phyloP scores from a whole-genome alignment of 108 stramenopile species.

The Skeletonema potamos region DNA sequence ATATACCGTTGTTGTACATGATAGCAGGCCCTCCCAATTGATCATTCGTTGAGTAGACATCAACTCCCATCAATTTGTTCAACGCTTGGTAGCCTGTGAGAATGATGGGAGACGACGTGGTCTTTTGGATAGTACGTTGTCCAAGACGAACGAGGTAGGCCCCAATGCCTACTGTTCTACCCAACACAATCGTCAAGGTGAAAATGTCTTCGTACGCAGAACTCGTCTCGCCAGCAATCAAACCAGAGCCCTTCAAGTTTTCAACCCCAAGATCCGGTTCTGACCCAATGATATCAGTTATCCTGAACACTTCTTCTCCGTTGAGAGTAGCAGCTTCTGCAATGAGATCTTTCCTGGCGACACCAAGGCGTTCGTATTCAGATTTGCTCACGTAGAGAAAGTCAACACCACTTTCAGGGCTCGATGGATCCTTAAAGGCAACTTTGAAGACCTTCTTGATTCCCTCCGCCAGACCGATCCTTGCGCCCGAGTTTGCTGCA shows the following conservation, averaged over 20 bases:
- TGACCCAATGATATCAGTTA: slow-evolving; percentile 94
- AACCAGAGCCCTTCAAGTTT: slow-evolving; percentile 96
- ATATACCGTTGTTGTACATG: slow-evolving; percentile 98
- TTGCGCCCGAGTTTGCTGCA: slow-evolving; percentile 90
- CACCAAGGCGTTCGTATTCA: slow-evolving; percentile 78
- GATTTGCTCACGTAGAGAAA: slow-evolving; percentile 92
- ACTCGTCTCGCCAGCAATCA: slow-evolving; percentile 99
- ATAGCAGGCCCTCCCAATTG: slow-evolving; percentile 97
- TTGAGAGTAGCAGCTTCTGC: slow-evolving; percentile 50
- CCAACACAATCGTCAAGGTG: slow-evolving; percentile 96
- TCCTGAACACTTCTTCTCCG: slow-evolving; percentile 69
- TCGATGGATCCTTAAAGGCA: slow-evolving; percentile 90
- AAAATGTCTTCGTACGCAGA: slow-evolving; percentile 95
- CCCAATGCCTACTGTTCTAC: slow-evolving; percentile 98
- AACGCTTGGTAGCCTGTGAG: slow-evolving; percentile 98
- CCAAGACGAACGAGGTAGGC: slow-evolving; percentile 99
- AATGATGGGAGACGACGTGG: slow-evolving; percentile 91
- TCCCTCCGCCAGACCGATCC: slow-evolving; percentile 97
- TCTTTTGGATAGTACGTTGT: slow-evolving; percentile 98
- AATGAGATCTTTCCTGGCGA: slow-evolving; percentile 39
- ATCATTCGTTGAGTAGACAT: slow-evolving; percentile 99
- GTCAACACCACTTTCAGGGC: slow-evolving; percentile 95
- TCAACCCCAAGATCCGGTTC: slow-evolving; percentile 99
- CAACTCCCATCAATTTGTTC: slow-evolving; percentile 98
- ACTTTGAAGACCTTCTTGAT: slow-evolving; percentile 93